Percentiles rank a stretch among this genome's conserved stretches.
phyloP scores from a whole-genome alignment of 306 rosid species.

The Acacia confusa region DNA sequence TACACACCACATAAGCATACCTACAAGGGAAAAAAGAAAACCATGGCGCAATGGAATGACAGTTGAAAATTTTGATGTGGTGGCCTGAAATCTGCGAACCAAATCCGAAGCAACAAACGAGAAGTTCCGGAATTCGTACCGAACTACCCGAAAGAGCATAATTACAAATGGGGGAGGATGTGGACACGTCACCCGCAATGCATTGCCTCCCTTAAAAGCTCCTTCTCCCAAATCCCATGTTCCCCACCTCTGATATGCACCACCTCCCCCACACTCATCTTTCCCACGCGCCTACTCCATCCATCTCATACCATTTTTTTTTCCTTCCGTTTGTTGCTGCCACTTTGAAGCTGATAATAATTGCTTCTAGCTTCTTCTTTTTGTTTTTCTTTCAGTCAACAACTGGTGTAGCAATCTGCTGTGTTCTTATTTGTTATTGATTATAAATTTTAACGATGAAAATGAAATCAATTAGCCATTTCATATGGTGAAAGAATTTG shows the following conservation, averaged over 20 bases:
- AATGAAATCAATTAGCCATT: too few relatives aligned
- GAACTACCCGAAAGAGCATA: constrained; percentile 37
- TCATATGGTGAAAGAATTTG: too few relatives aligned
- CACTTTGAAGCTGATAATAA: background rate
- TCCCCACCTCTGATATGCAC: constrained; percentile 10
- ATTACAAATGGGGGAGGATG: constrained; percentile 30
- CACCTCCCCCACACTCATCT: background rate
- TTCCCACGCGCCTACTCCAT: constrained; percentile 25
- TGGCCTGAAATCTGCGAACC: constrained; percentile 11
- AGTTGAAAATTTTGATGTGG: constrained; percentile 7
- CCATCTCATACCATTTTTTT: too few relatives aligned
- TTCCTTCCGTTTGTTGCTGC: background rate
- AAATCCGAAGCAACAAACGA: constrained; percentile 11
- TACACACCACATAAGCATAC: background rate
- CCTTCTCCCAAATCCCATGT: constrained; percentile 9
- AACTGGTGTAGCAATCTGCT: background rate
- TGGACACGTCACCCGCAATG: constrained; percentile 34
- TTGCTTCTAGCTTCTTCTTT: too few relatives aligned
- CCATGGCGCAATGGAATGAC: background rate
- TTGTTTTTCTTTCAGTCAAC: background rate
- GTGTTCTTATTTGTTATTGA: background rate
- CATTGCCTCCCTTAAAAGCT: constrained; percentile 50
- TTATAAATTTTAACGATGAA: too few relatives aligned
- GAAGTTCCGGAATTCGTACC: constrained; percentile 6
- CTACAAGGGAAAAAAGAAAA: background rate